Conservation (phyloP, 176 grass and related monocot genomes). For the Oryza nivara region DNA sequence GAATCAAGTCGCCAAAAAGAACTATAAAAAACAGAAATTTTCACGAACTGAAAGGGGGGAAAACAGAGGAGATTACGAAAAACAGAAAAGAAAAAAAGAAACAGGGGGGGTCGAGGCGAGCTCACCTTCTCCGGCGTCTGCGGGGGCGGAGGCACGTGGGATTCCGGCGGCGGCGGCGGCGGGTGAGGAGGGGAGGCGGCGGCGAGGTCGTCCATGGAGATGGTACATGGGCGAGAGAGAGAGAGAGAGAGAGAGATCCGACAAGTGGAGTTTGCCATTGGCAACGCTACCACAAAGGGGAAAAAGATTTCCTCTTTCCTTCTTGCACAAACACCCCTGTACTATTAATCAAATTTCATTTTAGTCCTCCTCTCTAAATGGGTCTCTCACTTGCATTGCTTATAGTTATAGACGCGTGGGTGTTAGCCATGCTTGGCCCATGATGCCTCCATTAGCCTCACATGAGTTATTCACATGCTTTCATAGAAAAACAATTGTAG, state of each 20-base stretch:
- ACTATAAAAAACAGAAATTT: neutral
- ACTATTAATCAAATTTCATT: neutral
- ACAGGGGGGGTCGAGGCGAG: neutral
- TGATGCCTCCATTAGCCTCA: too few relatives aligned
- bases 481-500: too few relatives aligned
- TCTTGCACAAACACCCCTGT: neutral
- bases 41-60: neutral
- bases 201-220: slow-evolving; percentile 40
- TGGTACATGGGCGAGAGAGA: slow-evolving; percentile 28
- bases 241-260: slow-evolving; percentile 24
- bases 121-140: slow-evolving; percentile 42
- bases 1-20: neutral
- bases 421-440: too few relatives aligned
- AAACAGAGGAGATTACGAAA: slow-evolving; percentile 1
- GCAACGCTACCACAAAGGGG: slow-evolving; percentile 35
- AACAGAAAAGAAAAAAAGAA: neutral
- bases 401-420: too few relatives aligned
- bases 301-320: slow-evolving; percentile 40
- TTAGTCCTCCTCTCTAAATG: slow-evolving; percentile 14
- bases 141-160: slow-evolving; percentile 45
- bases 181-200: slow-evolving; percentile 10
- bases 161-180: slow-evolving; percentile 44
- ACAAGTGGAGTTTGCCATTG: slow-evolving; percentile 43
- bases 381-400: too few relatives aligned
- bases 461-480: too few relatives aligned